Percentiles rank a stretch among this genome's conserved stretches.
phyloP scores from a whole-genome alignment of 495 filamentous ascomycete genomes.

The Oleoguttula mirabilis region DNA sequence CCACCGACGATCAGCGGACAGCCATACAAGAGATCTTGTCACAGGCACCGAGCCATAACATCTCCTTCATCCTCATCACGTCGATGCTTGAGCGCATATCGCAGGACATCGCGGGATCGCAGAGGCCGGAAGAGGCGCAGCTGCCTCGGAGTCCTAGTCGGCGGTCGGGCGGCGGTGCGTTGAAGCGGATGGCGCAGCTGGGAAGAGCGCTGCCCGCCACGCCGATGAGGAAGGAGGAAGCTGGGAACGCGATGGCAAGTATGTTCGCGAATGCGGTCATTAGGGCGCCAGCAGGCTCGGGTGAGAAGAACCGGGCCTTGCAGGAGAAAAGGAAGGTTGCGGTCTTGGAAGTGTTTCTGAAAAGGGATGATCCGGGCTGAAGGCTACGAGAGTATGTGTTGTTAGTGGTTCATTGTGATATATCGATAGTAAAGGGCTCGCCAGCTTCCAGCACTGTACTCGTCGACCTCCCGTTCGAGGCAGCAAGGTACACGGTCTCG shows the following conservation, averaged over 20 bases:
- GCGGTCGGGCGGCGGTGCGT: background rate
- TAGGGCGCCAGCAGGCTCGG: background rate
- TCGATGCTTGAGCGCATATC: slow-evolving; percentile 48
- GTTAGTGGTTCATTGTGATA: too few species aligned
- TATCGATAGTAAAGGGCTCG: too few species aligned
- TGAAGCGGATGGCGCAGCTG: slow-evolving; percentile 8
- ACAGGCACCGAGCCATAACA: slow-evolving; percentile 58
- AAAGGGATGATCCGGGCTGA: background rate
- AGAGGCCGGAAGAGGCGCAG: background rate
- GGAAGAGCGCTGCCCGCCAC: slow-evolving; percentile 5
- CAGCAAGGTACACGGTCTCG: too few species aligned
- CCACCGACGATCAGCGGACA: slow-evolving; percentile 52
- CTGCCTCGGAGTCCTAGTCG: slow-evolving; percentile 2
- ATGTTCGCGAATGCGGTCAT: slow-evolving; percentile 9
- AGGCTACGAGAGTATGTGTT: too few species aligned
- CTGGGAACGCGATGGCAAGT: slow-evolving; percentile 2
- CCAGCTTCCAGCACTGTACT: too few species aligned
- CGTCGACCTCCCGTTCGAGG: too few species aligned
- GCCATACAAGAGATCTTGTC: slow-evolving; percentile 63
- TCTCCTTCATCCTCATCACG: slow-evolving; percentile 75
- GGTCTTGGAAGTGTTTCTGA: slow-evolving; percentile 11
- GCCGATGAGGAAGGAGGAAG: background rate
- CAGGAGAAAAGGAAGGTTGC: slow-evolving; percentile 7
- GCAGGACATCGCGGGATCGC: slow-evolving; percentile 16
- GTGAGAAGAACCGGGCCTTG: slow-evolving; percentile 2